Conservation (phyloP, 495 filamentous ascomycete genomes). For the Staphylotrichum tortipilum region DNA sequence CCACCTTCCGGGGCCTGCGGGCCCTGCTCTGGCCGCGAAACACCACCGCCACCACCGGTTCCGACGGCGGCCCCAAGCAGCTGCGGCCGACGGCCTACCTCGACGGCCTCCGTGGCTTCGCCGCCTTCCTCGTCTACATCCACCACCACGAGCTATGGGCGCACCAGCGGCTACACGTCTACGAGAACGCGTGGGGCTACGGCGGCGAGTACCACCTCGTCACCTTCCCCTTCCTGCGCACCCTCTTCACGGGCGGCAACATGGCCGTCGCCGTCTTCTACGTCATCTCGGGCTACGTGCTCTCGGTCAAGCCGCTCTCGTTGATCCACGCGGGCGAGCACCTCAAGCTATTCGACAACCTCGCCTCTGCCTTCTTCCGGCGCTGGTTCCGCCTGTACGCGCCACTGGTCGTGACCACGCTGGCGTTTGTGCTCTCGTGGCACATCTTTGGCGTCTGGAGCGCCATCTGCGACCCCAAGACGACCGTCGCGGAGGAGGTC, state of each 20-base stretch:
- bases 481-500: slow-evolving; percentile 36
- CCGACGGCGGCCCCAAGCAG: slow-evolving; percentile 9
- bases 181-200: slow-evolving; percentile 31
- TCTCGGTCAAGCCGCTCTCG: slow-evolving; percentile 41
- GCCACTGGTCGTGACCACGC: slow-evolving; percentile 36
- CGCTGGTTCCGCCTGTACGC: slow-evolving; percentile 29
- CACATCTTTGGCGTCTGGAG: slow-evolving; percentile 41
- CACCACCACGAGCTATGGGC: slow-evolving; percentile 40
- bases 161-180: slow-evolving; percentile 20
- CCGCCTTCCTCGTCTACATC: slow-evolving; percentile 39
- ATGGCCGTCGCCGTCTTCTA: slow-evolving; percentile 45
- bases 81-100: slow-evolving; percentile 36
- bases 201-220: slow-evolving; percentile 31
- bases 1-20: slow-evolving; percentile 15
- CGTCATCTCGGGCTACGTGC: slow-evolving; percentile 44
- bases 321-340: slow-evolving; percentile 32
- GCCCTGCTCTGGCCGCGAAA: slow-evolving; percentile 21
- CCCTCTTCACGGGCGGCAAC: slow-evolving; percentile 40
- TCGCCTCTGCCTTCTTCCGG: slow-evolving; percentile 28
- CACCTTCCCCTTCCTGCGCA: slow-evolving; percentile 28
- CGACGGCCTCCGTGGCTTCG: slow-evolving; percentile 39
- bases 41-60: neutral
- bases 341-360: slow-evolving; percentile 22
- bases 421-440: slow-evolving; percentile 42
- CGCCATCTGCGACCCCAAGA: slow-evolving; percentile 24